These are phyloP conservation scores for Trichosporon ovoides DNA, from an alignment of 1,284 basidiomycete species.

Conservation along the genomic window DNA sequence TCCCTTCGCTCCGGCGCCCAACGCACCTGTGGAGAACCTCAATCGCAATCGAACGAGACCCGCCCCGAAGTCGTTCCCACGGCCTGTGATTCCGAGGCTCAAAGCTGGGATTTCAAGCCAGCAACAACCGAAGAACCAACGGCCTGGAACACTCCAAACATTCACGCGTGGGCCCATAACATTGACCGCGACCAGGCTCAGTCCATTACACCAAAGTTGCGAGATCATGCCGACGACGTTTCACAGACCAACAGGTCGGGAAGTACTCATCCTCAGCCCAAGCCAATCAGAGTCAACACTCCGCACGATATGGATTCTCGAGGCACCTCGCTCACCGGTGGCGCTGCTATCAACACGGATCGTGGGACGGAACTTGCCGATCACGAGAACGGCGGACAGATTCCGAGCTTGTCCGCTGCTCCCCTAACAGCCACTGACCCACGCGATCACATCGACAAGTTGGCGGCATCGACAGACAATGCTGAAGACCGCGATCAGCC, in stretches of 20 bases:
- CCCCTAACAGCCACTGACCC: not conserved
- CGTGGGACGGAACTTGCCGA: too few relatives aligned
- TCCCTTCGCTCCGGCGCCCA: too few relatives aligned
- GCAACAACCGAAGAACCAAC: not conserved
- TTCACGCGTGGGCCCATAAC: not conserved
- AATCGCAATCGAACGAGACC: too few relatives aligned
- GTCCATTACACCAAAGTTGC: not conserved
- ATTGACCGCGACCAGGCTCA: not conserved
- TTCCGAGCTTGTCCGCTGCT: not conserved
- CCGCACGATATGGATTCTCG: too few relatives aligned
- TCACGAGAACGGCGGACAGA: too few relatives aligned
- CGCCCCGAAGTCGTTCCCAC: too few relatives aligned
- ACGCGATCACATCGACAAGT: not conserved
- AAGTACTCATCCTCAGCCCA: slow-evolving; percentile 8
- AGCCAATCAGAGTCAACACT: slow-evolving; percentile 13
- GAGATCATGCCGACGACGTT: not conserved
- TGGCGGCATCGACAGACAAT: not conserved
- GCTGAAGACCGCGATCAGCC: not conserved
- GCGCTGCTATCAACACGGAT: too few relatives aligned
- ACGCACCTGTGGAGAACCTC: too few relatives aligned
- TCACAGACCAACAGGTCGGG: slow-evolving; percentile 6
- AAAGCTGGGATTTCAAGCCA: not conserved
- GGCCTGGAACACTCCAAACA: not conserved
- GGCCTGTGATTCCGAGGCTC: too few relatives aligned
- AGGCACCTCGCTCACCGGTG: too few relatives aligned